Evolutionary conservation across 208 protist genomes (phyloP).

Genomic region (Leishmania lainsoni): DNA sequence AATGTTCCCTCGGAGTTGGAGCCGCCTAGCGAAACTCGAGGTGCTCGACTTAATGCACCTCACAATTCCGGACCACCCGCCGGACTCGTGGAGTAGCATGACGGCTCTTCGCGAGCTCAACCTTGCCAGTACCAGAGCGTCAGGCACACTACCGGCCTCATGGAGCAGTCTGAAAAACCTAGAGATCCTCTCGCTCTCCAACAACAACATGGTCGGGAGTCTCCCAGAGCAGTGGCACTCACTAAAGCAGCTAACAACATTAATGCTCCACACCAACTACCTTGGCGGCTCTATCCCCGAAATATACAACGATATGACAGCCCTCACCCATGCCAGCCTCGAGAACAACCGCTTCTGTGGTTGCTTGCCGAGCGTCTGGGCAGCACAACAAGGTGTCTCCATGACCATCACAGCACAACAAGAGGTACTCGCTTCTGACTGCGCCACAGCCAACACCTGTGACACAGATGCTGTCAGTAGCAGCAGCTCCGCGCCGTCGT

Average conservation of each 20-base stretch:
- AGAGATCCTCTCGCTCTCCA: not conserved
- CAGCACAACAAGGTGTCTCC: not conserved
- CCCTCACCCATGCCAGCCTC: not conserved
- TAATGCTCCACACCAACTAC: not conserved
- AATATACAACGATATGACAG: not conserved
- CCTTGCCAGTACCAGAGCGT: not conserved
- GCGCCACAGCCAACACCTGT: not conserved
- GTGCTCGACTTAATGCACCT: conserved; percentile 2
- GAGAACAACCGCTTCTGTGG: not conserved
- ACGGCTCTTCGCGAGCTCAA: not conserved
- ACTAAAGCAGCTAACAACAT: not conserved
- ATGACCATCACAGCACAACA: not conserved
- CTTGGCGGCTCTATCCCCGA: not conserved
- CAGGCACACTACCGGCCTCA: not conserved
- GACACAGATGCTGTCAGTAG: not conserved
- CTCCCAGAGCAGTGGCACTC: not conserved
- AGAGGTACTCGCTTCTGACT: not conserved
- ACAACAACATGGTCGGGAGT: not conserved
- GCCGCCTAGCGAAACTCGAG: not conserved
- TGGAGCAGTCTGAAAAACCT: not conserved
- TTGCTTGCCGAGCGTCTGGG: not conserved
- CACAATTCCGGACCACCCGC: not conserved
- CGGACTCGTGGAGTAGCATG: not conserved
- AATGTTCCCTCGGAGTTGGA: not conserved
- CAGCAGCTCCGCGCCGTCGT: not conserved